Percentiles rank a stretch among this genome's conserved stretches.
Evolutionary conservation across 2,329 filamentous ascomycete species (phyloP).

Genomic region (Fusarium nanum): DNA sequence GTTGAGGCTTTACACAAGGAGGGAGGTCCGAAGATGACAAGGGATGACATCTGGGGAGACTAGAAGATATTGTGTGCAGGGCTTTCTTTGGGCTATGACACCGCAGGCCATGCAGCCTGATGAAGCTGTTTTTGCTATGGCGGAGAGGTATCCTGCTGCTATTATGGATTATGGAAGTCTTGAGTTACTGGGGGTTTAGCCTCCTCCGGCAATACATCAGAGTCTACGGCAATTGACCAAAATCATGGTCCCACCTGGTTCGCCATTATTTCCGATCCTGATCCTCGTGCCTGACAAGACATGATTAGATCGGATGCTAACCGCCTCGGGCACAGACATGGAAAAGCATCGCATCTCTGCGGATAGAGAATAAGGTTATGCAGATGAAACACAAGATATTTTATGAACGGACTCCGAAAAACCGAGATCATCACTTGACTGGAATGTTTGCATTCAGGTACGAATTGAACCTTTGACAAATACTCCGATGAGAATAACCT

Average conservation of each 20-base stretch:
- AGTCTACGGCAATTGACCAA: not conserved
- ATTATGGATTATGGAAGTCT: conserved; percentile 1
- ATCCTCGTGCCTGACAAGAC: not conserved
- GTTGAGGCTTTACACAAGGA: not conserved
- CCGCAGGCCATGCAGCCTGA: conserved; percentile 2
- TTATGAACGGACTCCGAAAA: not conserved
- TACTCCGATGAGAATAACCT: not conserved
- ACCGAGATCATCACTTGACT: not conserved
- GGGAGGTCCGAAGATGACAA: not conserved
- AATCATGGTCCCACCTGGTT: not conserved
- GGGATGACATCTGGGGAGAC: not conserved
- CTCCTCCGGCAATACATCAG: not conserved
- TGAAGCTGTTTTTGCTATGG: conserved; percentile 1
- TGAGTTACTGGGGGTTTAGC: not conserved
- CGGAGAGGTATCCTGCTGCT: not conserved
- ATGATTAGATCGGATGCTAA: not conserved
- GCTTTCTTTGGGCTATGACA: conserved; percentile 3
- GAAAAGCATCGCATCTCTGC: not conserved
- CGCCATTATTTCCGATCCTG: not conserved
- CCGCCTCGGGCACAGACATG: not conserved
- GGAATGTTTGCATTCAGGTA: not conserved
- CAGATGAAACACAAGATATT: not conserved
- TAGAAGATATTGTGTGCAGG: not conserved
- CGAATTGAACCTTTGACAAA: not conserved
- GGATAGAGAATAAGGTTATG: not conserved